These are phyloP conservation scores for Ascochyta fabae DNA, from an alignment of 2,329 filamentous ascomycete species.

Conservation along the genomic window DNA sequence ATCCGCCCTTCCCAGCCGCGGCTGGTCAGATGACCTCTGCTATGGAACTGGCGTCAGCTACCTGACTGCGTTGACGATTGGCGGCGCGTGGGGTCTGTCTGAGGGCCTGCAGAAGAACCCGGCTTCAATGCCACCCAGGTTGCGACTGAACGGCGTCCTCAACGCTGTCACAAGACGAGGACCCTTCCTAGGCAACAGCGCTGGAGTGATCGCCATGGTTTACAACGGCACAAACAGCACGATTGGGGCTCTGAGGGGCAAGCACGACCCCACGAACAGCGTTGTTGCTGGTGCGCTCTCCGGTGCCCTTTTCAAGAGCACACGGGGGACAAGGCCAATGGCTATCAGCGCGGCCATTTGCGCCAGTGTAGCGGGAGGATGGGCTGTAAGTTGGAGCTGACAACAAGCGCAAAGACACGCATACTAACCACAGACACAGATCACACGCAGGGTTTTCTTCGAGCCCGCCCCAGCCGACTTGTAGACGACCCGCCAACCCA, in stretches of 20 bases:
- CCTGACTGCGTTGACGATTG: conserved; percentile 80
- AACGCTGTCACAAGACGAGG: conserved; percentile 93
- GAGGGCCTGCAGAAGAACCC: conserved; percentile 81
- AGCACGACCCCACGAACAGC: conserved; percentile 81
- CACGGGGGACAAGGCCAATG: conserved; percentile 87
- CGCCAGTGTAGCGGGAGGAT: conserved; percentile 80
- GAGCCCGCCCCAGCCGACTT: conserved; percentile 22
- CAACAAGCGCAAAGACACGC: background rate
- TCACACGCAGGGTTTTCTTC: conserved; percentile 39
- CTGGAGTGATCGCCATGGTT: conserved; percentile 91
- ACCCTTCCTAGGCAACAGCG: conserved; percentile 94
- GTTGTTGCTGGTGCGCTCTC: conserved; percentile 84
- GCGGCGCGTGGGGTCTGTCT: conserved; percentile 89
- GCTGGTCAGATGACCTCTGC: conserved; percentile 97
- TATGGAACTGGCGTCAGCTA: conserved; percentile 97
- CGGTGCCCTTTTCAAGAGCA: conserved; percentile 96
- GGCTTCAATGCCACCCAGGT: conserved; percentile 79
- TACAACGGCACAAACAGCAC: conserved; percentile 76
- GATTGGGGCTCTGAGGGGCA: conserved; percentile 49
- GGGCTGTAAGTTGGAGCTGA: conserved; percentile 69
- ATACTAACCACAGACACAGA: conserved; percentile 20
- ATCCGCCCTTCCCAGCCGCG: conserved; percentile 89
- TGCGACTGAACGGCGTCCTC: conserved; percentile 90
- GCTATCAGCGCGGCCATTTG: conserved; percentile 92
- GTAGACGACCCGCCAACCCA: background rate